Evolutionary conservation across 352 stramenopile genomes (phyloP), one percentile per base, ranked within the genome.

Genomic region (Globisporangium parvum): DNA sequence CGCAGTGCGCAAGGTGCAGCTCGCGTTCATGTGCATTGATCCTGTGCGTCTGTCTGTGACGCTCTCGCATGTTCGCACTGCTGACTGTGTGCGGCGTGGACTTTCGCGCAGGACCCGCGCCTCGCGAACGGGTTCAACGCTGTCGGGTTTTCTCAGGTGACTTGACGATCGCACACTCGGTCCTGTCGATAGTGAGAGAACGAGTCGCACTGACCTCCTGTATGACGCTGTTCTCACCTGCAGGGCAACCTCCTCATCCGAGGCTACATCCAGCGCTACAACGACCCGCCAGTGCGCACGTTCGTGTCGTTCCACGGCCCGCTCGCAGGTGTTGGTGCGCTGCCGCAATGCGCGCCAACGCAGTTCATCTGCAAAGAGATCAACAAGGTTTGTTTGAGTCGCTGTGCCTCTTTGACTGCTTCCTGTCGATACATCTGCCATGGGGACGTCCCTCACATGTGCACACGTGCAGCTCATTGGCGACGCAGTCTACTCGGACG

Each of bases 231-330:
- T 8, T 28, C 20, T 11, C 20, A 31, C 20, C 11, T 2, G 12
- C 24, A 74, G 80, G 94, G 94, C 4, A 98, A 97, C 47, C 82
- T 97, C 47, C 65, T 98, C 18, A 95, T 97, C 60, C 81, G 93
- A n/a, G 92, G 83, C 6, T 98, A 98, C 66, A 93, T 98, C 51
- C 68, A 96, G 48, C 80, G 81, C 12, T 97, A 96, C 73, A 98
- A 98, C 60, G 63, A 93, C 58, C 94, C 94, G 31, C 83, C 90
- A 10, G 90, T 98, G 14, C 52, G 82, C 53, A 96, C 81, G 48
- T 98, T 97, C 57, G 64, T 98, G 23, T 96, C 85, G 14, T 79
- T 98, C 50, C 93, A 97, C 67, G 94, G 94, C 2, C 88, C 93
- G 1, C 79, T 97, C 44, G 88, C 86, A 48, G 94, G 94, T 14